These are phyloP conservation scores for Catharanthus roseus DNA, from an alignment of 257 asterid species.

Conservation along the genomic window DNA sequence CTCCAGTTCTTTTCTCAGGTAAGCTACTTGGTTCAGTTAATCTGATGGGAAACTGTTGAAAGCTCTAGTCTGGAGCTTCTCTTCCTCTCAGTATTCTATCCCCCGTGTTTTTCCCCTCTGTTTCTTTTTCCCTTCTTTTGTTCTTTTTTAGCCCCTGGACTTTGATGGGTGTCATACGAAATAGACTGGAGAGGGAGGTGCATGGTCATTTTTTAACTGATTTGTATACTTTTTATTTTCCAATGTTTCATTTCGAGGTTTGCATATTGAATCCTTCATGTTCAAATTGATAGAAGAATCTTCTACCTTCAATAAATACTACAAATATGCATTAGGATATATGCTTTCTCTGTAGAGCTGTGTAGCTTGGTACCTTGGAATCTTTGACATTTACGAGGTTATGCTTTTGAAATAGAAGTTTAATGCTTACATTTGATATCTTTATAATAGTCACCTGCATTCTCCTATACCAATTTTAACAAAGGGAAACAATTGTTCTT, in stretches of 20 bases:
- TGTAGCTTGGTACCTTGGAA: neutral
- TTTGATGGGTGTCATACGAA: neutral
- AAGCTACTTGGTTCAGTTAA: conserved; percentile 14
- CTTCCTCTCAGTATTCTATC: neutral
- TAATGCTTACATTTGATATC: neutral
- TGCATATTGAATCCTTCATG: neutral
- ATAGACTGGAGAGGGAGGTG: neutral
- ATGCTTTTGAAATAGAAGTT: neutral
- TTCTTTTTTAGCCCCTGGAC: too few relatives aligned
- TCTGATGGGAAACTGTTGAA: neutral
- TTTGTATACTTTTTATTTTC: neutral
- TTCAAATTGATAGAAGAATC: neutral
- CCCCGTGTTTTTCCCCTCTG: neutral
- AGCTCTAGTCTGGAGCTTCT: neutral
- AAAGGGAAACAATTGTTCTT: neutral
- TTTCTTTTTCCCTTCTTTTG: neutral
- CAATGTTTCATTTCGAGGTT: neutral
- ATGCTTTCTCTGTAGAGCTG: neutral
- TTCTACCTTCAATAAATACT: neutral
- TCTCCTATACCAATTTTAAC: neutral
- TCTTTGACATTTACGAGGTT: neutral
- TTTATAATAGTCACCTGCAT: neutral
- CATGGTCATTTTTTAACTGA: neutral
- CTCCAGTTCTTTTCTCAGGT: conserved; percentile 99
- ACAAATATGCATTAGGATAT: neutral